phyloP scores from a whole-genome alignment of 2,329 filamentous ascomycete species.

The Aspergillus floridensis region DNA sequence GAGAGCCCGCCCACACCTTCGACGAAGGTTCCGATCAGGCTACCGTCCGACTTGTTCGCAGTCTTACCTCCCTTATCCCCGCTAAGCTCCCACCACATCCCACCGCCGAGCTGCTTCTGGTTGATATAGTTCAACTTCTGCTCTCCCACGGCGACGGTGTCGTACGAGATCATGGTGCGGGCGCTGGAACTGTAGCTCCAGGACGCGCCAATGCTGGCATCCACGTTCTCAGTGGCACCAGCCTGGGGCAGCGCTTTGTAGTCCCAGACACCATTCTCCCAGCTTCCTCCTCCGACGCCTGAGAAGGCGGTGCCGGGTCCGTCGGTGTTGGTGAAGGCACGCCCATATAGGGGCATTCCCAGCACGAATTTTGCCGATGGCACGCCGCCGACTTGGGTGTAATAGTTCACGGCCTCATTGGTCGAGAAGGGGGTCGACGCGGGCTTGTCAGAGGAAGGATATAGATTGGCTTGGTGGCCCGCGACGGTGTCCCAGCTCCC shows the following conservation, averaged over 20 bases:
- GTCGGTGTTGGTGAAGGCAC: constrained; percentile 76
- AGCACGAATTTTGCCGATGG: constrained; percentile 71
- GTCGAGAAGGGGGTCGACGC: constrained; percentile 75
- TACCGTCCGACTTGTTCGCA: constrained; percentile 46
- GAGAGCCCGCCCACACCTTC: constrained; percentile 34
- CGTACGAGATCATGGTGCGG: constrained; percentile 72
- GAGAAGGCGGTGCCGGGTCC: constrained; percentile 69
- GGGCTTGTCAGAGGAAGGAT: constrained; percentile 58
- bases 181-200: constrained; percentile 70
- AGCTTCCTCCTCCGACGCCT: constrained; percentile 70
- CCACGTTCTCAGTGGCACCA: constrained; percentile 63
- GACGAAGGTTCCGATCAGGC: constrained; percentile 62
- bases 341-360: constrained; percentile 95
- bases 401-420: constrained; percentile 66
- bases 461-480: constrained; percentile 82
- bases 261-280: constrained; percentile 84
- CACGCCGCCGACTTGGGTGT: constrained; percentile 61
- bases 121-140: constrained; percentile 71
- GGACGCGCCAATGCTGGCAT: constrained; percentile 64
- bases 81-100: constrained; percentile 94
- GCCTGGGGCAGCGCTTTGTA: constrained; percentile 77
- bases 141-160: constrained; percentile 58
- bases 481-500: constrained; percentile 73
- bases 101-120: constrained; percentile 69
- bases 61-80: constrained; percentile 63